phyloP scores from a whole-genome alignment of 2,329 filamentous ascomycete genomes.

The Pyricularia sp. region DNA sequence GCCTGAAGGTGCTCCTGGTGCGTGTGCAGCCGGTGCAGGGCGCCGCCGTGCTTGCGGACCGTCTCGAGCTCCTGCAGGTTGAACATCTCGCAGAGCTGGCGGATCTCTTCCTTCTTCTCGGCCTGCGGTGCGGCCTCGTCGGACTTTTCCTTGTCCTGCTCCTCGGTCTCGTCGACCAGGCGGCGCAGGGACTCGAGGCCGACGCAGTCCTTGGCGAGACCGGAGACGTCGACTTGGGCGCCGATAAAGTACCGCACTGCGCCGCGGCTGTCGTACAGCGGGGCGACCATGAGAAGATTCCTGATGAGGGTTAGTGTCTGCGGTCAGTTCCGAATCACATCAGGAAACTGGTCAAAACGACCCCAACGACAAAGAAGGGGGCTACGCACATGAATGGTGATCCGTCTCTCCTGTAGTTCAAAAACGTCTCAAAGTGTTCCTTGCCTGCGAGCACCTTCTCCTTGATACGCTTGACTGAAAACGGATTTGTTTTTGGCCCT shows the following conservation, averaged over 20 bases:
- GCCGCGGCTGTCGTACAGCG: constrained; percentile 59
- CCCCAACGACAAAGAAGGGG: background rate
- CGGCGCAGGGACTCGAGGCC: constrained; percentile 53
- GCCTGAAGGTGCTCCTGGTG: constrained; percentile 22
- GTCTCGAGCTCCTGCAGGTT: constrained; percentile 57
- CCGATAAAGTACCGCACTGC: constrained; percentile 60
- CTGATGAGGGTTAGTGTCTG: background rate
- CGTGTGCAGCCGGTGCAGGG: constrained; percentile 43
- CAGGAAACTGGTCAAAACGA: background rate
- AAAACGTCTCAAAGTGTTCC: constrained; percentile 63
- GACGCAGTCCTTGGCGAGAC: constrained; percentile 55
- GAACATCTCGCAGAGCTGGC: constrained; percentile 60
- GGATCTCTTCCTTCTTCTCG: constrained; percentile 50
- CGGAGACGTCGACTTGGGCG: constrained; percentile 63
- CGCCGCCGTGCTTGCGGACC: constrained; percentile 52
- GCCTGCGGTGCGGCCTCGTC: constrained; percentile 16
- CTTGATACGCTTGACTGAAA: constrained; percentile 51
- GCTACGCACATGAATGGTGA: constrained; percentile 53
- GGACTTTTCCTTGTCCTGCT: background rate
- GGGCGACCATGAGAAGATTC: constrained; percentile 66
- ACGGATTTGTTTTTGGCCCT: constrained; percentile 59
- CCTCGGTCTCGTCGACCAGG: constrained; percentile 27
- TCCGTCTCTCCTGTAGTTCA: constrained; percentile 72
- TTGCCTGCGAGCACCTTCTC: constrained; percentile 52
- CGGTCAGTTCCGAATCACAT: background rate